Conservation (phyloP, 2,329 filamentous ascomycete species). For the Juglanconis oblonga region DNA sequence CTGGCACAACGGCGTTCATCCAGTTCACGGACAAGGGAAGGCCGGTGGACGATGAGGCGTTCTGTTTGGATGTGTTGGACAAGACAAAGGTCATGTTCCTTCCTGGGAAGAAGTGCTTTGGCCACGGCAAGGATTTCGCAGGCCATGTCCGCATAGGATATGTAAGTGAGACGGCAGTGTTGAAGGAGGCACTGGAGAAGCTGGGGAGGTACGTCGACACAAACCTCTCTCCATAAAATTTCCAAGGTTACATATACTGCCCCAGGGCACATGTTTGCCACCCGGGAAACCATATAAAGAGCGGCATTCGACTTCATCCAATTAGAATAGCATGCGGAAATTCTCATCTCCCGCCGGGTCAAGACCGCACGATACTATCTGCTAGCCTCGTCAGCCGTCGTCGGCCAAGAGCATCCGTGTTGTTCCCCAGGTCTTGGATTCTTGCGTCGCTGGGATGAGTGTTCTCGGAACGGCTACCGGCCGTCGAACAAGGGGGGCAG, state of each 20-base stretch:
- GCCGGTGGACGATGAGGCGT: conserved; percentile 67
- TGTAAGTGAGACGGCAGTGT: conserved; percentile 66
- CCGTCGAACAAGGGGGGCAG: no score
- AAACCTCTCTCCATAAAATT: conserved; percentile 21
- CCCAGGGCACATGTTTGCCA: no score
- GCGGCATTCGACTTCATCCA: no score
- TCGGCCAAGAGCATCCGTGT: not conserved
- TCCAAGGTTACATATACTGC: no score
- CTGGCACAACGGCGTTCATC: conserved; percentile 78
- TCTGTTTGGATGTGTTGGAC: conserved; percentile 67
- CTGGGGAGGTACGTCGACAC: conserved; percentile 39
- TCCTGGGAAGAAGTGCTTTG: conserved; percentile 73
- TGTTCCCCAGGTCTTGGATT: not conserved
- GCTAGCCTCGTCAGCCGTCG: not conserved
- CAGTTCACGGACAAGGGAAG: conserved; percentile 58
- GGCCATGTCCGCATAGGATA: conserved; percentile 79
- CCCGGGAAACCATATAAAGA: no score
- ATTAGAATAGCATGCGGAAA: no score
- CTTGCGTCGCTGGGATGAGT: not conserved
- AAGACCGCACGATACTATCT: not conserved
- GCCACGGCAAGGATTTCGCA: conserved; percentile 60
- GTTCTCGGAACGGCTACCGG: not conserved
- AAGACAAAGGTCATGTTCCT: conserved; percentile 71
- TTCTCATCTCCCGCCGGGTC: not conserved
- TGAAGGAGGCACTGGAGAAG: conserved; percentile 61